phyloP scores from a whole-genome alignment of 2,329 filamentous ascomycete genomes.

The Cercospora sojina region DNA sequence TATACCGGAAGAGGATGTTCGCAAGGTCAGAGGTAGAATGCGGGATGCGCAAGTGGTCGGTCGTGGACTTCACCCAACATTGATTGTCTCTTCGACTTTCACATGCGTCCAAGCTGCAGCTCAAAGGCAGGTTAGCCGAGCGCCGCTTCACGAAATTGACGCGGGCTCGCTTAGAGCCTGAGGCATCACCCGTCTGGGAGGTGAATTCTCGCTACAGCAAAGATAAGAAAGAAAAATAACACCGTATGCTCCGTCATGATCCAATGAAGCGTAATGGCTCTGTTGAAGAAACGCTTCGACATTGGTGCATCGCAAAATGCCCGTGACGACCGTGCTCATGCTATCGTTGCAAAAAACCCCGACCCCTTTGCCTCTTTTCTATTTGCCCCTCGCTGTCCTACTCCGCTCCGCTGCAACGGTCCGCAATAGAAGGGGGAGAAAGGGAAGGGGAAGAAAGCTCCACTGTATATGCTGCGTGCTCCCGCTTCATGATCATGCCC shows the following conservation, averaged over 20 bases:
- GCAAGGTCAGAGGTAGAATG: not conserved
- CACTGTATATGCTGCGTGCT: not conserved
- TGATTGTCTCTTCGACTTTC: not conserved
- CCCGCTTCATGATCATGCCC: not conserved
- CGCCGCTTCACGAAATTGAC: conserved; percentile 2
- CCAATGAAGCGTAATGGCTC: not conserved
- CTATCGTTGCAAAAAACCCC: not conserved
- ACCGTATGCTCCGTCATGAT: not conserved
- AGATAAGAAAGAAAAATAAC: not conserved
- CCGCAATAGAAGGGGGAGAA: not conserved
- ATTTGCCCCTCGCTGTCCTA: not conserved
- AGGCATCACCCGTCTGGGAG: not conserved
- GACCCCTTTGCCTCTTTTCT: not conserved
- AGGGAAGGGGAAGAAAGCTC: not conserved
- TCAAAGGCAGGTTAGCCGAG: not conserved
- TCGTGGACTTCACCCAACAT: not conserved
- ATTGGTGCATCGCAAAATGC: not conserved
- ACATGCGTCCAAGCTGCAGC: not conserved
- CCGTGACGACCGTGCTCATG: conserved; percentile 5
- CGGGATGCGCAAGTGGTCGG: not conserved
- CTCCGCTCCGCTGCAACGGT: not conserved
- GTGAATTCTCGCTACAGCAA: not conserved
- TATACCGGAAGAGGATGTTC: not conserved
- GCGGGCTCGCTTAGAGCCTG: not conserved
- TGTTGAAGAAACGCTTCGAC: conserved; percentile 18